A percentile compares a stretch with the other conserved stretches of the same genome.
Evolutionary conservation across 2,329 filamentous ascomycete species (phyloP).

Genomic region (Ramularia collo-cygni): DNA sequence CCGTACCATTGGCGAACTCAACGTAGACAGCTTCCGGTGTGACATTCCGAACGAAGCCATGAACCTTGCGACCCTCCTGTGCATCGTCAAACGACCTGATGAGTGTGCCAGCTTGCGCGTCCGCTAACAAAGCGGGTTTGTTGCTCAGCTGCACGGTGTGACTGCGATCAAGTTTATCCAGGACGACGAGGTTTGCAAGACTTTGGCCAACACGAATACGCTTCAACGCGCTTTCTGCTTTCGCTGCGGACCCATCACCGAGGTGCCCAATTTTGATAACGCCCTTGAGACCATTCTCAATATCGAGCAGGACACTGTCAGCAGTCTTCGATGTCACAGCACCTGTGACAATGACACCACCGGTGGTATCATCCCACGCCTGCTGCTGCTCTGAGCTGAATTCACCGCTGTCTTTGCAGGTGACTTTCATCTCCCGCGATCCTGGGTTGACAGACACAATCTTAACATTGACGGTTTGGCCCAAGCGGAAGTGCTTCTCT

Average conservation of each 20-base stretch:
- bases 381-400: conserved; percentile 70
- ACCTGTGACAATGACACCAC: conserved; percentile 69
- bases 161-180: conserved; percentile 77
- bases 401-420: conserved; percentile 80
- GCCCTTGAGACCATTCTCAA: conserved; percentile 69
- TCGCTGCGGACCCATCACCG: conserved; percentile 74
- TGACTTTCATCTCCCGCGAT: conserved; percentile 68
- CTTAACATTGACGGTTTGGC: conserved; percentile 87
- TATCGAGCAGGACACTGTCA: conserved; percentile 56
- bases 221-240: conserved; percentile 69
- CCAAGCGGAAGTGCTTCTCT: conserved; percentile 77
- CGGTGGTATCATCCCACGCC: conserved; percentile 64
- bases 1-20: conserved; percentile 73
- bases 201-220: conserved; percentile 79
- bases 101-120: conserved; percentile 63
- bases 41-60: conserved; percentile 80
- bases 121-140: conserved; percentile 75
- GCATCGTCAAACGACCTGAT: conserved; percentile 66
- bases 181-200: conserved; percentile 70
- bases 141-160: conserved; percentile 70
- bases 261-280: conserved; percentile 71
- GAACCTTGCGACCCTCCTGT: conserved; percentile 59
- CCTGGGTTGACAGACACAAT: conserved; percentile 73
- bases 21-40: conserved; percentile 76
- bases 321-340: conserved; percentile 49